Percentiles rank a stretch among this genome's conserved stretches.
Conservation (phyloP, 1,284 basidiomycete genomes). For the Leucoagaricus sp. region DNA sequence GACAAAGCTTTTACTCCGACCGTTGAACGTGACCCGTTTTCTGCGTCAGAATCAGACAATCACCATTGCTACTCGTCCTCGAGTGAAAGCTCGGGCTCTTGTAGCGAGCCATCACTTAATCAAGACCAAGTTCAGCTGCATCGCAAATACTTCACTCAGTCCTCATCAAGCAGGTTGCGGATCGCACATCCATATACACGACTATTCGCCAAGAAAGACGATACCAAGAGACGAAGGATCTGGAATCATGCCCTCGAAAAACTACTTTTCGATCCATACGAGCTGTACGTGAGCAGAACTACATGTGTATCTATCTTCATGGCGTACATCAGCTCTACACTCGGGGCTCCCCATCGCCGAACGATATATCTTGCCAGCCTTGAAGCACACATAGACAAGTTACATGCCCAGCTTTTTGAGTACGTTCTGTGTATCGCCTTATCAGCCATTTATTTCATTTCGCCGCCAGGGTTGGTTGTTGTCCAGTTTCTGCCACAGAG, state of each 20-base stretch:
- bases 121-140: background rate
- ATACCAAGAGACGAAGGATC: conserved; percentile 64
- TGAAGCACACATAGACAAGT: conserved; percentile 60
- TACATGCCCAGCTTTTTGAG: conserved; percentile 53
- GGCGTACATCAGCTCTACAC: conserved; percentile 63
- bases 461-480: conserved; percentile 43
- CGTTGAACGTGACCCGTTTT: background rate
- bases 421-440: conserved; percentile 20
- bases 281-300: conserved; percentile 48
- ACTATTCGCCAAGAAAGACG: conserved; percentile 60
- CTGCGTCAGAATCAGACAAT: background rate
- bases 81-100: background rate
- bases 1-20: background rate
- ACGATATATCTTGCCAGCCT: conserved; percentile 62
- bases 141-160: conserved; percentile 18
- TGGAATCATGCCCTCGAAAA: conserved; percentile 79
- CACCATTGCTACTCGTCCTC: conserved; percentile 11
- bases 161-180: conserved; percentile 25
- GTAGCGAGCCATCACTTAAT: background rate
- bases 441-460: background rate
- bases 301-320: too few relatives aligned
- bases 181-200: conserved; percentile 67
- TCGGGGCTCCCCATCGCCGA: conserved; percentile 63
- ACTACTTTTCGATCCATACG: conserved; percentile 62
- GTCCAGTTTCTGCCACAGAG: conserved; percentile 52